Evolutionary conservation across 1,284 basidiomycete genomes (phyloP), one percentile per base, ranked within the genome.

Genomic region (Jaminaea rosea): DNA sequence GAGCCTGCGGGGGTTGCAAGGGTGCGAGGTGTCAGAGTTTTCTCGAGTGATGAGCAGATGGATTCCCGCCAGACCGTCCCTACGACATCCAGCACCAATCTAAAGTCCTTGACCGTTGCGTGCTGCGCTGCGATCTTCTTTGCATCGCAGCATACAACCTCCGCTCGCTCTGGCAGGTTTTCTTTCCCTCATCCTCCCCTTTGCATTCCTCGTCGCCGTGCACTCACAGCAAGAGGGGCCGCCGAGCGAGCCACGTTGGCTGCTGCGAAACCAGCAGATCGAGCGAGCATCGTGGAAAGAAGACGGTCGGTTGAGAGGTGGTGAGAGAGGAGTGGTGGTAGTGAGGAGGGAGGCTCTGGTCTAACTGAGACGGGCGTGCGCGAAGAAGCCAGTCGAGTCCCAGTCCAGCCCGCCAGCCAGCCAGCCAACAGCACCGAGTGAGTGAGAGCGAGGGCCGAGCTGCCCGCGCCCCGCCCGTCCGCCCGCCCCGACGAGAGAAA

Each of bases 1-100:
- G 78, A 56, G 81, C 74, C 79, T 77, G 62, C n/a, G 47, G 41
- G 19, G 13, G 9, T 8, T 9, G 27, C 19, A 45, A 26, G 32
- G 34, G 15, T 5, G 23, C 15, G 5, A 44, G 47, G 23, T 26
- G 26, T 13, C 9, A 24, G 27, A 15, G 26, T 7, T 44, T 41
- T 36, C 26, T 26, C 27, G 36, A 47, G 47, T 36, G 9, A 19
- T 58, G 44, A 46, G 29, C 44, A 6, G n/a, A n/a, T n/a, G n/a
- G n/a, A n/a, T n/a, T n/a, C n/a, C n/a, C n/a, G n/a, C n/a, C n/a
- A n/a, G n/a, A n/a, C n/a, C n/a, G n/a, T n/a, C n/a, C n/a, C n/a
- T n/a, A n/a, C n/a, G n/a, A n/a, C n/a, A n/a, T n/a, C n/a, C n/a
- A n/a, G n/a, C n/a, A n/a, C n/a, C n/a, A n/a, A n/a, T n/a, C n/a